Evolutionary conservation across 106 monocot species (phyloP), one percentile per base, ranked within the genome.

Genomic region (Posidonia australis): DNA sequence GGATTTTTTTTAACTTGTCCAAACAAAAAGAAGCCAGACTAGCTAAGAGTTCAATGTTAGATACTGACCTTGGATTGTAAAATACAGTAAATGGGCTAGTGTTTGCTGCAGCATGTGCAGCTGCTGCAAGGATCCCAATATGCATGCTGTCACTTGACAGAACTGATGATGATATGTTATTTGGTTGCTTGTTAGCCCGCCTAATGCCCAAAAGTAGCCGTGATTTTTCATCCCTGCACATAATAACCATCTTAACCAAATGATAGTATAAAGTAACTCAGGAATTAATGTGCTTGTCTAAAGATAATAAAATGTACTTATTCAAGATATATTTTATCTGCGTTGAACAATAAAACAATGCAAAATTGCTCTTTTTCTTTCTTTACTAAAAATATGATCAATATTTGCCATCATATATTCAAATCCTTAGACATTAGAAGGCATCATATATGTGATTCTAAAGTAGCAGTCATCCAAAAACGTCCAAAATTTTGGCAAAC

Each of bases 41-140:
- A 25, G 10, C 42, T 36, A 16, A 31, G 14, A 20, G 54, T 0
- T 18, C 22, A 54, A 19, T 53, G 13, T 32, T 60, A 52, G 9
- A 41, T 0, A 36, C 68, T 58, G 27, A 81, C 88, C 88, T 81
- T 29, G 88, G 88, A 69, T 88, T 88, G 66, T 88, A 88, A 77
- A 88, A 88, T 52, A 88, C 67, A 30, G 84, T 88, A 61, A 88
- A 88, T 22, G 81, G 88, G 60, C 88, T 88, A 51, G 66, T 46
- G 71, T 88, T 88, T 22, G 88, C 84, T 47, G 81, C 84, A 58
- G 88, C 88, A 72, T 88, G 88, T 22, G 88, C 88, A 60, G 88
- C 88, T 11, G 88, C 88, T 52, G 88, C 88, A 43, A 88, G 73
- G 64, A 88, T 79, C 7, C 88, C 88, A 26, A 88, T 88, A 62